Percentiles rank a stretch among this genome's conserved stretches.
These are phyloP conservation scores for Aspergillus udagawae DNA, from an alignment of 2,329 filamentous ascomycete species.

Conservation along the genomic window DNA sequence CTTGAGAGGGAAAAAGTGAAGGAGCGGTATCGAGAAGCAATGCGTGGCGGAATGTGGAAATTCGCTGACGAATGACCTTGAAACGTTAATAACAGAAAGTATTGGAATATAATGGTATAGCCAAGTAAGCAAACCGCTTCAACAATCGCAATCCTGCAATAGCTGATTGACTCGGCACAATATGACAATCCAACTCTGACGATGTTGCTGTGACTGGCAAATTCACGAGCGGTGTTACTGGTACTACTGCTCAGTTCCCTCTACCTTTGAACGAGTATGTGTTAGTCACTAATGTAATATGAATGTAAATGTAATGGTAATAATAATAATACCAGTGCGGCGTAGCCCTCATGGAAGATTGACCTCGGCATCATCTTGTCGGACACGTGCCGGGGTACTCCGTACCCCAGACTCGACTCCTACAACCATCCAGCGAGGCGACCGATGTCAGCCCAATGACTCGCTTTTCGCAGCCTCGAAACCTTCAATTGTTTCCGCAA, in stretches of 20 bases:
- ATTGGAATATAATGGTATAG: background rate
- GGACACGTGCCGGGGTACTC: slow-evolving; percentile 20
- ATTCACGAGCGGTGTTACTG: background rate
- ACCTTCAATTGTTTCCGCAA: slow-evolving; percentile 1
- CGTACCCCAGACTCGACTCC: slow-evolving; percentile 3
- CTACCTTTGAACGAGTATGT: background rate
- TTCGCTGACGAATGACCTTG: slow-evolving; percentile 69
- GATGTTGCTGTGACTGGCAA: background rate
- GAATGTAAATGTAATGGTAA: too few species aligned
- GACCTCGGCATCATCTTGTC: slow-evolving; percentile 20
- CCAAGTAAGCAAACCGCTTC: background rate
- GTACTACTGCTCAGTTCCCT: background rate
- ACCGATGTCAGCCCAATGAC: background rate
- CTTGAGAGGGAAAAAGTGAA: slow-evolving; percentile 62
- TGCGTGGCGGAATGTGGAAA: slow-evolving; percentile 72
- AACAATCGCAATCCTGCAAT: too few species aligned
- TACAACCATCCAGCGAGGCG: background rate
- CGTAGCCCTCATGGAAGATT: background rate
- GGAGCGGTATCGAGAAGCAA: slow-evolving; percentile 76
- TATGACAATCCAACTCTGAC: background rate
- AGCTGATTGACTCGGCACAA: too few species aligned
- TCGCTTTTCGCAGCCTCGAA: background rate
- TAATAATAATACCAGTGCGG: too few species aligned
- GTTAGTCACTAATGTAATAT: background rate
- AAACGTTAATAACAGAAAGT: background rate